Percentiles rank a stretch among this genome's conserved stretches.
These are phyloP conservation scores for Erodium trifolium DNA, from an alignment of 441 rosid genomes.

Conservation along the genomic window DNA sequence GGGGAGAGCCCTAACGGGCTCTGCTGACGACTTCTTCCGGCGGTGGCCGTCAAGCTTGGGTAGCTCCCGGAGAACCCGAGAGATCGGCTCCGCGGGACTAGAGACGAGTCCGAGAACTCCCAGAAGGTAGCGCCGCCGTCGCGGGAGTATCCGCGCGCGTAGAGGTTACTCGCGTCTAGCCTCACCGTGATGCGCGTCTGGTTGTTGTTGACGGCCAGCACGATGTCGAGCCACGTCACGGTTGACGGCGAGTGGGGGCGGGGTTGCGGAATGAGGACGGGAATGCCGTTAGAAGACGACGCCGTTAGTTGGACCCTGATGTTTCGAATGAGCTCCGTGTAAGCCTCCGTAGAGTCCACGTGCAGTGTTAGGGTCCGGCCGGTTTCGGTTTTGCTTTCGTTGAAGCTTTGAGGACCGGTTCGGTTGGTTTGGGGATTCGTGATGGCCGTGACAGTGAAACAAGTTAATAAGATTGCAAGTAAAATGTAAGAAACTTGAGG, in stretches of 20 bases:
- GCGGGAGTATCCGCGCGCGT: background rate
- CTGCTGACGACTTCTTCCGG: background rate
- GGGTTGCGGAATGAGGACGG: background rate
- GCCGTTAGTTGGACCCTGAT: background rate
- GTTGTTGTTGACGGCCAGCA: background rate
- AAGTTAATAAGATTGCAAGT: too few relatives aligned
- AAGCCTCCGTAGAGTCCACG: background rate
- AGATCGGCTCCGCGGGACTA: background rate
- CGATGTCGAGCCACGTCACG: background rate
- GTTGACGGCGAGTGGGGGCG: background rate
- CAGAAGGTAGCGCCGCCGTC: background rate
- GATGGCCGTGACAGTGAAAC: too few relatives aligned
- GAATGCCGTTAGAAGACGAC: background rate
- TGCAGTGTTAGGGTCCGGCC: background rate
- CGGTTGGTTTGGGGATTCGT: background rate
- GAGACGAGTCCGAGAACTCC: background rate
- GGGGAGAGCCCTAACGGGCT: background rate
- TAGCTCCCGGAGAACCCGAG: background rate
- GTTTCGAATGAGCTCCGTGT: background rate
- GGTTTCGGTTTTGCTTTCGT: background rate
- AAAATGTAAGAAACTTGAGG: too few relatives aligned
- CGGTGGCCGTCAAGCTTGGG: background rate
- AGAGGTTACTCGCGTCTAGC: background rate
- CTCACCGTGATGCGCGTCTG: background rate
- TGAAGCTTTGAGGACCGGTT: background rate